Evolutionary conservation across 2,329 filamentous ascomycete genomes (phyloP).

Genomic region (Fusarium gaditjirri): DNA sequence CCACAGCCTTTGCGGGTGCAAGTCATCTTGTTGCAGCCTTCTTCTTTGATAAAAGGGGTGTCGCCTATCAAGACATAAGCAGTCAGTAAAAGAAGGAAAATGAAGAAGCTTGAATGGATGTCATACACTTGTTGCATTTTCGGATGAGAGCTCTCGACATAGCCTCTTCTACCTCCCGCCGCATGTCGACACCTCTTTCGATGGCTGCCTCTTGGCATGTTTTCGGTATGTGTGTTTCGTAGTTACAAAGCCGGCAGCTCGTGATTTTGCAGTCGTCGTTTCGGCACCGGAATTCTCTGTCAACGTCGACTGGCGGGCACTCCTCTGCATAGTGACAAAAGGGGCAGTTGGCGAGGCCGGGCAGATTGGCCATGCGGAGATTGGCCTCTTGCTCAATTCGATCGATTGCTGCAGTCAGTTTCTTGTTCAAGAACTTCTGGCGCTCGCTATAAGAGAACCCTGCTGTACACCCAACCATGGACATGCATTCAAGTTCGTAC

Average conservation of each 20-base stretch:
- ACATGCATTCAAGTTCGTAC: conserved; percentile 77
- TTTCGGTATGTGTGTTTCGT: conserved; percentile 76
- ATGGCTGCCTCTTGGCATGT: conserved; percentile 74
- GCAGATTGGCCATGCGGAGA: conserved; percentile 75
- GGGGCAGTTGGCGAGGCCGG: conserved; percentile 79
- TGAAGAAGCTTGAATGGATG: conserved; percentile 4
- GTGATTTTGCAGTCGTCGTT: conserved; percentile 71
- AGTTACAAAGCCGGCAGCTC: conserved; percentile 75
- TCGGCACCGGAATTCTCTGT: conserved; percentile 79
- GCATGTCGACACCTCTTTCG: conserved; percentile 68
- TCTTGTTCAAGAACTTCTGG: conserved; percentile 66
- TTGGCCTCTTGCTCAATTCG: conserved; percentile 76
- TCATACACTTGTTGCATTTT: conserved; percentile 73
- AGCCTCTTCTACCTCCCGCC: conserved; percentile 81
- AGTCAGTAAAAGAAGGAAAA: conserved; percentile 13
- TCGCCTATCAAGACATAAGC: conserved; percentile 56
- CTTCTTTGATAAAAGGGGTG: conserved; percentile 81
- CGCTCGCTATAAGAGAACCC: conserved; percentile 68
- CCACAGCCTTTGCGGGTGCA: conserved; percentile 67
- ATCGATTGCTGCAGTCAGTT: conserved; percentile 70
- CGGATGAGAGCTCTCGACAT: conserved; percentile 84
- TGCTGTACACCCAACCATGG: conserved; percentile 71
- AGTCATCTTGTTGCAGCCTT: conserved; percentile 85
- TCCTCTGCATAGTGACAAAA: conserved; percentile 86
- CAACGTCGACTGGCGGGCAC: conserved; percentile 71